Conservation (phyloP, 2,329 filamentous ascomycete species). For the Xylaria sp. region DNA sequence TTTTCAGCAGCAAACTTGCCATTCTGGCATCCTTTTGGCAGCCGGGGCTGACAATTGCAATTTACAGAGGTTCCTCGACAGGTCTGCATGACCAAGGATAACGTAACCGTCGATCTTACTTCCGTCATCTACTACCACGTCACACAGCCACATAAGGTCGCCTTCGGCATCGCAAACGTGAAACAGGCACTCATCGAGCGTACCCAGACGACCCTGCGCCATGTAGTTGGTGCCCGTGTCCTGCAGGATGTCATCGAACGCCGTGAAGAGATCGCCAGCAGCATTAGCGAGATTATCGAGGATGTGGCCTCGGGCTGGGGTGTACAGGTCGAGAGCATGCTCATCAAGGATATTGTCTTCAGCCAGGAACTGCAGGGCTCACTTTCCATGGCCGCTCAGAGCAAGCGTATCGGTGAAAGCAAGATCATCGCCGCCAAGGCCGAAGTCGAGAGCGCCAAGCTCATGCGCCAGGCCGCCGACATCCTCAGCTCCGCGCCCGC, state of each 20-base stretch:
- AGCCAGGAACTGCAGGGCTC: constrained; percentile 94
- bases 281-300: constrained; percentile 96
- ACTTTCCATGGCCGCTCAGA: constrained; percentile 97
- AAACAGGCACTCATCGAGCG: constrained; percentile 96
- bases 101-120: constrained; percentile 91
- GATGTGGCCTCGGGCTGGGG: constrained; percentile 95
- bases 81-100: constrained; percentile 99
- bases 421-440: constrained; percentile 98
- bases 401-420: constrained; percentile 97
- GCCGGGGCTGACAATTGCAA: constrained; percentile 37
- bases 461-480: constrained; percentile 93
- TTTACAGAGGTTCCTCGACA: constrained; percentile 84
- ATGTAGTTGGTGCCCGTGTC: constrained; percentile 94
- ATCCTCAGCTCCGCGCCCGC: constrained; percentile 91
- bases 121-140: constrained; percentile 99
- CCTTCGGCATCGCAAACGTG: constrained; percentile 95
- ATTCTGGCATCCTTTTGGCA: background rate
- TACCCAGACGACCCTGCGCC: constrained; percentile 95
- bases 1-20: background rate
- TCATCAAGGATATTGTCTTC: constrained; percentile 99
- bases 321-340: constrained; percentile 96
- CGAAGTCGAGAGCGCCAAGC: constrained; percentile 94
- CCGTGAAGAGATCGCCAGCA: constrained; percentile 94
- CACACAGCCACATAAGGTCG: constrained; percentile 92
- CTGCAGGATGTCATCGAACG: constrained; percentile 98